Conservation (phyloP, 257 asterid species). For the Petrea volubilis region DNA sequence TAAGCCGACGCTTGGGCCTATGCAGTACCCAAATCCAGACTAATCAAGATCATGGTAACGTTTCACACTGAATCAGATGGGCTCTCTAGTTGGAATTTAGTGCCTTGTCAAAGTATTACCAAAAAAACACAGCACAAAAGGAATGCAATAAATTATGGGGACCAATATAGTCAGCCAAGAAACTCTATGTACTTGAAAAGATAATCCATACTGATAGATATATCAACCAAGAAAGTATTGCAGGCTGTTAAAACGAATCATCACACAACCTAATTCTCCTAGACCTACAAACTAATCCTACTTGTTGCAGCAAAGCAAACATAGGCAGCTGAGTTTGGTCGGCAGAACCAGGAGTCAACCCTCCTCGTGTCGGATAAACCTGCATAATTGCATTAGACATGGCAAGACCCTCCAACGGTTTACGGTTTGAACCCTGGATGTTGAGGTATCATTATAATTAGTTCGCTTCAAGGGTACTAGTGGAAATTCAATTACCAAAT, state of each 20-base stretch:
- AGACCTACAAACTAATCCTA: not conserved
- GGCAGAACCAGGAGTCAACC: conserved; percentile 8
- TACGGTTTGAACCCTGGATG: conserved; percentile 15
- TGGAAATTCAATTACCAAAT: conserved; percentile 21
- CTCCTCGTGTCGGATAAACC: conserved; percentile 22
- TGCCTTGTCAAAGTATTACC: not conserved
- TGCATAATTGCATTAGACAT: conserved; percentile 28
- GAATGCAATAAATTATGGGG: not conserved
- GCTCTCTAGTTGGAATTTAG: not conserved
- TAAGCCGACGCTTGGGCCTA: too few species aligned
- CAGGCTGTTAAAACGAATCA: not conserved
- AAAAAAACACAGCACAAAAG: not conserved
- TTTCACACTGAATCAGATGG: conserved; percentile 1
- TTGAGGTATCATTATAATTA: not conserved
- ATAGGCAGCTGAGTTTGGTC: conserved; percentile 10
- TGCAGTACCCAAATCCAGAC: too few species aligned
- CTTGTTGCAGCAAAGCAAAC: not conserved
- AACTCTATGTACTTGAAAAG: not conserved
- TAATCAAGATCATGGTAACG: not conserved
- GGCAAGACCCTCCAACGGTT: conserved; percentile 8
- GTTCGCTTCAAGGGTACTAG: conserved; percentile 8
- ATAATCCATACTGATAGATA: too few species aligned
- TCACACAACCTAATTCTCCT: not conserved
- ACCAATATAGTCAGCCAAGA: not conserved
- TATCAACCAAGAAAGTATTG: not conserved